These are phyloP conservation scores for Immersiporthe knoxdaviesiana DNA, from an alignment of 2,329 filamentous ascomycete species.

Conservation along the genomic window DNA sequence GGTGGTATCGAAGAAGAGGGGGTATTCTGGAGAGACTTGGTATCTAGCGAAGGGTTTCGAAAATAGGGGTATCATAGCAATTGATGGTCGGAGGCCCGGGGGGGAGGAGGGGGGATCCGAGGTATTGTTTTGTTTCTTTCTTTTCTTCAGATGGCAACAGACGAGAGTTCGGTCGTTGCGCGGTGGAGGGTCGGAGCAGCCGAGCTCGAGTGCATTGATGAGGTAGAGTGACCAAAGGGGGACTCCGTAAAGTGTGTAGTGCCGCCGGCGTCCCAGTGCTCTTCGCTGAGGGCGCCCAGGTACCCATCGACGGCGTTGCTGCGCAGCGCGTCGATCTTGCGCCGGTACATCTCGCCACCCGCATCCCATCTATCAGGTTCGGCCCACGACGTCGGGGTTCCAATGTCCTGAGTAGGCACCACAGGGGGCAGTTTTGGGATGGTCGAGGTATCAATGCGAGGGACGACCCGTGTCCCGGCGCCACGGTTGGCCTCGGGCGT, in stretches of 20 bases:
- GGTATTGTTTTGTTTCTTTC: not conserved
- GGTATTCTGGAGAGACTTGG: conserved; percentile 14
- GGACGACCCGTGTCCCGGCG: conserved; percentile 37
- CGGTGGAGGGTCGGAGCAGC: conserved; percentile 52
- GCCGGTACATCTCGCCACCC: conserved; percentile 78
- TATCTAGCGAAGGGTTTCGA: conserved; percentile 10
- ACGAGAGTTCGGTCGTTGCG: conserved; percentile 37
- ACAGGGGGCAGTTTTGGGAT: conserved; percentile 40
- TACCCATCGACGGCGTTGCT: conserved; percentile 86
- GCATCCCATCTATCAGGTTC: conserved; percentile 64
- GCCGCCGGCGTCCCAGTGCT: conserved; percentile 60
- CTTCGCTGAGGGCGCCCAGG: conserved; percentile 83
- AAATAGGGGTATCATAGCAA: conserved; percentile 28
- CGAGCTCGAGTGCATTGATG: conserved; percentile 43
- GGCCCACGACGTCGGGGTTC: conserved; percentile 42
- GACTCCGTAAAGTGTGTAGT: conserved; percentile 44
- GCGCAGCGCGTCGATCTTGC: conserved; percentile 84
- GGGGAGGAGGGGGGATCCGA: not conserved
- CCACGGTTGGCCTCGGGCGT: conserved; percentile 41
- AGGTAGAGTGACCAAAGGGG: conserved; percentile 42
- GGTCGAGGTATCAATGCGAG: conserved; percentile 44
- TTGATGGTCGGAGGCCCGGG: conserved; percentile 10
- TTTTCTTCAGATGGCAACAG: conserved; percentile 5
- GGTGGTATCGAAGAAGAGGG: conserved; percentile 18
- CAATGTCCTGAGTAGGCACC: conserved; percentile 38